Evolutionary conservation across 176 grass and related monocot species (phyloP).

Genomic region (Zizania latifolia): DNA sequence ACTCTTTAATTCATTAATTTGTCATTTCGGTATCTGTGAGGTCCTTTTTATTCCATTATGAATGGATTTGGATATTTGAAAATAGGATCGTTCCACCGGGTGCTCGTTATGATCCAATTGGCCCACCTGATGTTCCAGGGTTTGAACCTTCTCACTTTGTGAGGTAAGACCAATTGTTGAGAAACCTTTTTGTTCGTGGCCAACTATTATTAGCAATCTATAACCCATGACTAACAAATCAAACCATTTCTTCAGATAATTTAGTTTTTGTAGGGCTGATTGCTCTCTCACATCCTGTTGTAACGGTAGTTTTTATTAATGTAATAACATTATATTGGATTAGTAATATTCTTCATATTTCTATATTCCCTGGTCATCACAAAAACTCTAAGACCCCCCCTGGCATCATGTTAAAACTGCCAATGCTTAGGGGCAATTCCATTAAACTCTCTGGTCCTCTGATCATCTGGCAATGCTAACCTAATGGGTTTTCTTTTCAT

Average conservation of each 20-base stretch:
- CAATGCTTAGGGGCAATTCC: neutral
- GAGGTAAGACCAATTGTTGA: constrained; percentile 49
- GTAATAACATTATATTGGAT: neutral
- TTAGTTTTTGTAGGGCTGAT: neutral
- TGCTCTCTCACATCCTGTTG: neutral
- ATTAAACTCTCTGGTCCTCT: neutral
- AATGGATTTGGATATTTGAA: constrained; percentile 16
- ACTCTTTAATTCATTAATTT: constrained; percentile 7
- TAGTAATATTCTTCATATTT: neutral
- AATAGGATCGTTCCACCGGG: constrained; percentile 61
- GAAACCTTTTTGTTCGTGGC: neutral
- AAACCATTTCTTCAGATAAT: neutral
- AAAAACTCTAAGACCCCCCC: neutral
- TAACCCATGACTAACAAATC: neutral
- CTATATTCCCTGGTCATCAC: neutral
- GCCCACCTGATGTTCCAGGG: constrained; percentile 73
- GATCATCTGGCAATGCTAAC: neutral
- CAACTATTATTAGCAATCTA: constrained; percentile 24
- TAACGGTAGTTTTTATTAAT: neutral
- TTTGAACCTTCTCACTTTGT: constrained; percentile 81
- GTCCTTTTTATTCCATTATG: constrained; percentile 4
- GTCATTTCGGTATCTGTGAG: neutral
- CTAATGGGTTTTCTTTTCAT: neutral
- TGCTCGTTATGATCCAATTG: constrained; percentile 72
- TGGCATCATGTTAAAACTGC: neutral